Conservation (phyloP, 2,329 filamentous ascomycete genomes). For the Hypoxylon sp. region DNA sequence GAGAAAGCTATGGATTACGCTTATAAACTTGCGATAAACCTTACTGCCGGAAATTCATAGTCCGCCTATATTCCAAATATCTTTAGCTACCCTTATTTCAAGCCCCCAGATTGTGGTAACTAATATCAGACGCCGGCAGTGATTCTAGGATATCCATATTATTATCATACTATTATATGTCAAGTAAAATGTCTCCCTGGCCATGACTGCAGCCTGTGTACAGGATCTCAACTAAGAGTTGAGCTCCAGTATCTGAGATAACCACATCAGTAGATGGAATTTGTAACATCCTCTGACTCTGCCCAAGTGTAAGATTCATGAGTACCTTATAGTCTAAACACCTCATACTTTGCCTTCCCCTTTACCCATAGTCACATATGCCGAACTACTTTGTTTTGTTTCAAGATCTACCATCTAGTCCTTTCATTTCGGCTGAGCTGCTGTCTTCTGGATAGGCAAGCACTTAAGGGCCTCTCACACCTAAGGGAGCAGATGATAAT, state of each 20-base stretch:
- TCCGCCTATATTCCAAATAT: slow-evolving; percentile 13
- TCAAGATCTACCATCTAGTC: background rate
- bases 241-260: background rate
- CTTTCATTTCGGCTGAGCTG: background rate
- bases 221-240: background rate
- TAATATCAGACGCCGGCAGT: slow-evolving; percentile 1
- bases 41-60: background rate
- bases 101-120: background rate
- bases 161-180: background rate
- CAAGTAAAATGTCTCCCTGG: background rate
- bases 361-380: background rate
- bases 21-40: background rate
- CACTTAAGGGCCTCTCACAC: background rate
- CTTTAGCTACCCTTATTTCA: background rate
- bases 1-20: background rate
- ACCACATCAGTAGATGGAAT: background rate
- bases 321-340: background rate
- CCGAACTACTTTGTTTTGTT: background rate
- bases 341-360: background rate
- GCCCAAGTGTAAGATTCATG: background rate
- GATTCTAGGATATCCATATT: background rate
- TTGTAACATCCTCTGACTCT: background rate
- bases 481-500: background rate
- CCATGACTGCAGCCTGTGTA: background rate
- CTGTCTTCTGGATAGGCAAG: background rate